Percentiles rank a stretch among this genome's conserved stretches.
phyloP scores from a whole-genome alignment of 108 stramenopile genomes.

The Nannochloropsis salina region DNA sequence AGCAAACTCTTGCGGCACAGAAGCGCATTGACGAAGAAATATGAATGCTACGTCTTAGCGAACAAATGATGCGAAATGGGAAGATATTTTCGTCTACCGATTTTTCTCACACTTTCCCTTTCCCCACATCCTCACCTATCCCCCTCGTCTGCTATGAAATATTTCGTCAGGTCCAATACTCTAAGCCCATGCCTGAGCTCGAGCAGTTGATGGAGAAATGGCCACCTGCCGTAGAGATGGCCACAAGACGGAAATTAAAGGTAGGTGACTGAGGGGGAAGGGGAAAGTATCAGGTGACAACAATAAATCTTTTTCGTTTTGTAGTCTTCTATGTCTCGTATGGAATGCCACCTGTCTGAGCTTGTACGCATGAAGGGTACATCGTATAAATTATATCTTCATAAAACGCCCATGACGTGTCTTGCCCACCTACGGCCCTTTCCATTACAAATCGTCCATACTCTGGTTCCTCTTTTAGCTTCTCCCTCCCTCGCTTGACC shows the following conservation, averaged over 20 bases:
- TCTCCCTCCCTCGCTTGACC: slow-evolving; percentile 46
- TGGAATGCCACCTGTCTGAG: background rate
- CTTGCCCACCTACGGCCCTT: background rate
- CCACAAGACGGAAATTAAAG: slow-evolving; percentile 27
- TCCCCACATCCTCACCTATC: background rate
- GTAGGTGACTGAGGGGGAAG: background rate
- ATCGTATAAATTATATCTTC: no score
- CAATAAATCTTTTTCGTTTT: background rate
- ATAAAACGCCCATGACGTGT: no score
- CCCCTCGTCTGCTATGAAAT: background rate
- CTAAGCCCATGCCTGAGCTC: slow-evolving; percentile 64
- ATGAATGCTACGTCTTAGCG: no score
- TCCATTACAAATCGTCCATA: background rate
- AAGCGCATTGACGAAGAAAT: no score
- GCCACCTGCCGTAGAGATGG: slow-evolving; percentile 63
- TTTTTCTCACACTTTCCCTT: background rate
- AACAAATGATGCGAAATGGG: no score
- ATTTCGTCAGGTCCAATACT: slow-evolving; percentile 53
- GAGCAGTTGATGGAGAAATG: slow-evolving; percentile 68
- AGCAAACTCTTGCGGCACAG: background rate
- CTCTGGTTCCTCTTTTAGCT: background rate
- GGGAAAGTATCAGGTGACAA: background rate
- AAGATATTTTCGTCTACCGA: no score
- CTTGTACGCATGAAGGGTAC: no score
- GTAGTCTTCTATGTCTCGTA: background rate